These are phyloP conservation scores for Pyrenochaeta sp. DNA, from an alignment of 2,329 filamentous ascomycete genomes.

Conservation along the genomic window DNA sequence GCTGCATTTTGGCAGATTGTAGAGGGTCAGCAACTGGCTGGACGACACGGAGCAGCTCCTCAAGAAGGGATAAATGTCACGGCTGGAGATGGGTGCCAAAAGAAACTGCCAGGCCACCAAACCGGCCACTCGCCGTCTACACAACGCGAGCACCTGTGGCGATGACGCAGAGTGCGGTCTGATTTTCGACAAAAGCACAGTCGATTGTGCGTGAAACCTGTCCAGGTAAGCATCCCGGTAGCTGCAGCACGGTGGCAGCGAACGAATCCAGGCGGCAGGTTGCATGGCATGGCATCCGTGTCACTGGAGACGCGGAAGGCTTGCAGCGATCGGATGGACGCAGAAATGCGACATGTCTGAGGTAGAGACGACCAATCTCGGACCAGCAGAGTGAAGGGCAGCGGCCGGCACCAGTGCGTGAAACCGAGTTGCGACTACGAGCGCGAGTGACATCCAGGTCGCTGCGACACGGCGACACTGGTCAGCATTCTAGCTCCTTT, in stretches of 20 bases:
- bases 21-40: slow-evolving; percentile 18
- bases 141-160: slow-evolving; percentile 5
- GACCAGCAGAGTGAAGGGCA: slow-evolving; percentile 4
- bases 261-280: slow-evolving; percentile 26
- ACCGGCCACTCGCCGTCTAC: slow-evolving; percentile 6
- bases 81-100: slow-evolving; percentile 21
- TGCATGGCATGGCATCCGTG: slow-evolving; percentile 37
- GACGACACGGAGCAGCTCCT: slow-evolving; percentile 26
- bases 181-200: slow-evolving; percentile 27
- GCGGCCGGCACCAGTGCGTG: slow-evolving; percentile 9
- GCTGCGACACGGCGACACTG: slow-evolving; percentile 10
- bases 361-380: slow-evolving; percentile 22
- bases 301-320: slow-evolving; percentile 38
- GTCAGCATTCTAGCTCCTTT: slow-evolving; percentile 24
- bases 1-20: slow-evolving; percentile 34
- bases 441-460: slow-evolving; percentile 16
- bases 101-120: slow-evolving; percentile 14
- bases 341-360: slow-evolving; percentile 33
- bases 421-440: slow-evolving; percentile 15
- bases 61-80: slow-evolving; percentile 24
- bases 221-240: slow-evolving; percentile 26
- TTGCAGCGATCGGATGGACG: slow-evolving; percentile 37
- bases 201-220: slow-evolving; percentile 38
- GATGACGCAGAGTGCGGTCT: slow-evolving; percentile 25
- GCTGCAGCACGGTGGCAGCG: slow-evolving; percentile 32